phyloP scores from a whole-genome alignment of 768 basidiomycete species.

The Amanita pseudoporphyria region DNA sequence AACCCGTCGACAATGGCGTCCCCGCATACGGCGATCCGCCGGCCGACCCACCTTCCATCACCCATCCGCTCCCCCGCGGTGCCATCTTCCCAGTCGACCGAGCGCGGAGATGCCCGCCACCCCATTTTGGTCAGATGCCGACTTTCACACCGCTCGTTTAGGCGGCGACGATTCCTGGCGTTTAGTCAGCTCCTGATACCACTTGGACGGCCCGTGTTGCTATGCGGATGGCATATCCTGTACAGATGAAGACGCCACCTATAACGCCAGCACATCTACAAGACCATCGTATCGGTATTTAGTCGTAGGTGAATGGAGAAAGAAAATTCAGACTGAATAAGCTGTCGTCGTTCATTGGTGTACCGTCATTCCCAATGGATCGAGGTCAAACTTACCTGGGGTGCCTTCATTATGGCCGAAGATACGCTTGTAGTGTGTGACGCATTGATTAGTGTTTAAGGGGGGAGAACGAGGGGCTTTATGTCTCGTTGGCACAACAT shows the following conservation, averaged over 20 bases:
- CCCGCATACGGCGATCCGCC: constrained; percentile 22
- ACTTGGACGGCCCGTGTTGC: constrained; percentile 57
- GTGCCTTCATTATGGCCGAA: constrained; percentile 70
- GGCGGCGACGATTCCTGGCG: constrained; percentile 49
- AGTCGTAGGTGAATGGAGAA: background rate
- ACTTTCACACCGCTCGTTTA: constrained; percentile 49
- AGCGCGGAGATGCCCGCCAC: constrained; percentile 52
- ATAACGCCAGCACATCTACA: constrained; percentile 79
- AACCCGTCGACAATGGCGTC: constrained; percentile 21
- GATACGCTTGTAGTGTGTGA: constrained; percentile 81
- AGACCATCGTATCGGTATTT: background rate
- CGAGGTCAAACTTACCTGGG: constrained; percentile 92
- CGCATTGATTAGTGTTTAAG: constrained; percentile 79
- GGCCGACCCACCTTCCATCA: constrained; percentile 33
- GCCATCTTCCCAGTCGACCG: constrained; percentile 38
- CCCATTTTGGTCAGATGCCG: constrained; percentile 57
- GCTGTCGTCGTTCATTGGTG: constrained; percentile 76
- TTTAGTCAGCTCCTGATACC: constrained; percentile 43
- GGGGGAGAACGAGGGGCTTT: constrained; percentile 60
- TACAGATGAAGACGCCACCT: constrained; percentile 84
- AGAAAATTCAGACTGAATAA: constrained; percentile 47
- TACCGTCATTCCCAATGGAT: constrained; percentile 79
- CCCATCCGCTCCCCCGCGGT: constrained; percentile 52
- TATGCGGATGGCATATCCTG: constrained; percentile 65
- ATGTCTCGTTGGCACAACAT: constrained; percentile 94